These are phyloP conservation scores for Botrytis tulipae DNA, from an alignment of 2,329 filamentous ascomycete species.

Conservation along the genomic window DNA sequence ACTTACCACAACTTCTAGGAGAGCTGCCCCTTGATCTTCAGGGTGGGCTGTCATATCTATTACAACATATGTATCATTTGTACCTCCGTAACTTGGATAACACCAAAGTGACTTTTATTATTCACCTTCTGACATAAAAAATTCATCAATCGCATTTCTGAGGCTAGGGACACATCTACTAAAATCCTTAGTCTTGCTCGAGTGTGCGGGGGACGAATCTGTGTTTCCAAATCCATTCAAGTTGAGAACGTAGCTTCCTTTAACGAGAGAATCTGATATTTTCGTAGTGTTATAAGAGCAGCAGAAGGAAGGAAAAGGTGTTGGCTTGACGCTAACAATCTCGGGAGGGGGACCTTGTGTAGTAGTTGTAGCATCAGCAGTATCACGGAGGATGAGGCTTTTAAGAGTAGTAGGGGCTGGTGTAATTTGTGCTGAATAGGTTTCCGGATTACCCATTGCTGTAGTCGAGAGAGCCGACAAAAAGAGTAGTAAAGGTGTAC, in stretches of 20 bases:
- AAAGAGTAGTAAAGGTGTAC: background rate
- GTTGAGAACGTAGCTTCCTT: background rate
- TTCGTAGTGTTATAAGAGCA: background rate
- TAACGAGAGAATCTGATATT: background rate
- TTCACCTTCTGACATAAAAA: background rate
- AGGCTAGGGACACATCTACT: background rate
- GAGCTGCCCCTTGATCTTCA: background rate
- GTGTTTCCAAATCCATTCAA: background rate
- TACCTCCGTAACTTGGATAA: background rate
- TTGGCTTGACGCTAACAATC: background rate
- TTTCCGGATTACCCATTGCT: background rate
- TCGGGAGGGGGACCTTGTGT: background rate
- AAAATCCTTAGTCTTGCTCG: background rate
- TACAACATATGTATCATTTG: background rate
- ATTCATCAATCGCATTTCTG: background rate
- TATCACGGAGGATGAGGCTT: background rate
- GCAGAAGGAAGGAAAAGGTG: background rate
- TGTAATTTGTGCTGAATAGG: background rate
- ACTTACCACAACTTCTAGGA: background rate
- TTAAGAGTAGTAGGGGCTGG: background rate
- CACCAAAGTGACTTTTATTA: background rate
- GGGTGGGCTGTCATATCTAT: background rate
- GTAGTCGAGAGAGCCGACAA: background rate
- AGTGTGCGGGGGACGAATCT: background rate
- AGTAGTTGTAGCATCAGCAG: background rate